Evolutionary conservation across 148 eudicot genomes (phyloP).

Genomic region (Fagopyrum homotropicum): DNA sequence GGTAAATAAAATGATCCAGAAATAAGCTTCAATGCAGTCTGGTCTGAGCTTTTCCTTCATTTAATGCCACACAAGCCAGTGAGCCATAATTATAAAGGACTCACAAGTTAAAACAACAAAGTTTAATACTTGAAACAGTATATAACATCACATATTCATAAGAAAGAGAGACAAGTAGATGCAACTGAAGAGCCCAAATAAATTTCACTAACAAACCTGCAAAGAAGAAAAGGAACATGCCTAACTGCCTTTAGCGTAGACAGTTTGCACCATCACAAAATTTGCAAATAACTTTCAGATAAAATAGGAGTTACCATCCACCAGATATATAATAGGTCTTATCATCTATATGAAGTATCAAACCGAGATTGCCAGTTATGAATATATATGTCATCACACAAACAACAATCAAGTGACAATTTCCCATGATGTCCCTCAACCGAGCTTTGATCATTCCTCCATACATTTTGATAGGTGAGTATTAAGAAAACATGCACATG

Average conservation of each 20-base stretch:
- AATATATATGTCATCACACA: not conserved
- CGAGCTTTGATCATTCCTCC: not conserved
- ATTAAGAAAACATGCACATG: not conserved
- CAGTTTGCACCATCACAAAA: not conserved
- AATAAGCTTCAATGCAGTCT: constrained; percentile 42
- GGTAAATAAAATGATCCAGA: constrained; percentile 86
- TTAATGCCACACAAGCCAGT: constrained; percentile 17
- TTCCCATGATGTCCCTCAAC: not conserved
- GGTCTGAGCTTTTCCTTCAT: constrained; percentile 31
- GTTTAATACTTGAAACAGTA: not conserved
- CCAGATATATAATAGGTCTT: not conserved
- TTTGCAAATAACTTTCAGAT: not conserved
- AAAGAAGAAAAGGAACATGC: not conserved
- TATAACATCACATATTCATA: not conserved
- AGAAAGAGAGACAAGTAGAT: not conserved
- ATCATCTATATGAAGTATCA: not conserved
- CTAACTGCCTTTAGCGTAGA: not conserved
- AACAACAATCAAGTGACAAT: not conserved
- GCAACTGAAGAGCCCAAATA: not conserved
- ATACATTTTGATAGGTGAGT: not conserved
- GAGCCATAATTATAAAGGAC: not conserved
- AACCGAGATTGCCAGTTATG: not conserved
- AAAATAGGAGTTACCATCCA: not conserved
- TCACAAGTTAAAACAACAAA: not conserved
- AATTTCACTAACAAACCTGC: not conserved